Percentiles rank a stretch among this genome's conserved stretches.
Conservation (phyloP, 805 yeast species). For the Metschnikowia lunata region DNA sequence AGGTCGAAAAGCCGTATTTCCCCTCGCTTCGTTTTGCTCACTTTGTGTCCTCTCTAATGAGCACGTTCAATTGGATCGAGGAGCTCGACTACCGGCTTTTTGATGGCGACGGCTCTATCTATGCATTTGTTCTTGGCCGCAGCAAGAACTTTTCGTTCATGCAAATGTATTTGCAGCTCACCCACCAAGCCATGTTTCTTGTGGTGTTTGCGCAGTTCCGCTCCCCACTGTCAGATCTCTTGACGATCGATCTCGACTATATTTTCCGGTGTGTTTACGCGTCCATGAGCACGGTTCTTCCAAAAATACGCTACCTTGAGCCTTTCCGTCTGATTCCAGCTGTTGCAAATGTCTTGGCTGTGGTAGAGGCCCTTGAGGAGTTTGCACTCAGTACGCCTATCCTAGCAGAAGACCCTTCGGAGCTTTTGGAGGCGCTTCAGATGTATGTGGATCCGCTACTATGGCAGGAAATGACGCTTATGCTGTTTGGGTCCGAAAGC, state of each 20-base stretch:
- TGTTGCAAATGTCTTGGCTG: constrained; percentile 6
- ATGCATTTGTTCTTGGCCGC: constrained; percentile 4
- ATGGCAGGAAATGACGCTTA: constrained; percentile 7
- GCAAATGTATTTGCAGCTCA: constrained; percentile 6
- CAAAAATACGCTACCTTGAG: constrained; percentile 3
- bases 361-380: constrained; percentile 8
- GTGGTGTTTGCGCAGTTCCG: constrained; percentile 14
- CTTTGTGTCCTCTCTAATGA: constrained; percentile 11
- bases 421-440: constrained; percentile 9
- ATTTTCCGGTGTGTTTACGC: constrained; percentile 9
- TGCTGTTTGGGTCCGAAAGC: constrained; percentile 11
- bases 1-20: constrained; percentile 13
- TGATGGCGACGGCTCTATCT: constrained; percentile 4
- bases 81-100: constrained; percentile 10
- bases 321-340: constrained; percentile 8
- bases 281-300: constrained; percentile 4
- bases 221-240: constrained; percentile 7
- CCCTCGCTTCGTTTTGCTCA: constrained; percentile 17
- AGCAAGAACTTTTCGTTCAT: constrained; percentile 7
- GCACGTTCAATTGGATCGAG: constrained; percentile 14
- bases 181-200: constrained; percentile 12
- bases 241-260: constrained; percentile 9
- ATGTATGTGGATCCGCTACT: constrained; percentile 3
- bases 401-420: constrained; percentile 4
- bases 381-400: constrained; percentile 8